Evolutionary conservation across 768 basidiomycete genomes (phyloP), one percentile per base, ranked within the genome.

Genomic region (Scleroderma citrinum): DNA sequence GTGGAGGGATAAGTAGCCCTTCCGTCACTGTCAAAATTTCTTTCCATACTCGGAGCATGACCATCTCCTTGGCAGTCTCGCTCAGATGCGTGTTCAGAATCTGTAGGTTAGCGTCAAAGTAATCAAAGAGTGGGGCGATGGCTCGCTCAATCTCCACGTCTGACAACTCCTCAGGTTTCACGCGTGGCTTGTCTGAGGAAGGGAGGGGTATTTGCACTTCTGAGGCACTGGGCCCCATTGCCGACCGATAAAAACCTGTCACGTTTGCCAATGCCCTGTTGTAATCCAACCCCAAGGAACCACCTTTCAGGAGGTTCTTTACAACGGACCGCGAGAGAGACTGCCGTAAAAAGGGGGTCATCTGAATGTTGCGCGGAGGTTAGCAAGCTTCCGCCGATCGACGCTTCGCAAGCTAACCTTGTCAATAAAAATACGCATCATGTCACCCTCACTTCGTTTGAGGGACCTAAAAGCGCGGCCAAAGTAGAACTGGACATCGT

Each of bases 401-500:
- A 5, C 20, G 24, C 26, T 20, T 30, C 24, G 10, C 3, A 34
- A 13, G 48, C 53, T 34, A 38, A 92, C 95, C 82, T 99, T 98
- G 74, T 99, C 96, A 49, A 97, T 87, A 66, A 98, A 95, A 31
- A 88, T 88, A 11, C 94, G 77, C 46, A 93, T 80, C 95, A 99
- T 97, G 60, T 99, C 95, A 20, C 79, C 83, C 62, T 98, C 92
- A 0, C 92, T 90, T 29, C 93, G 75, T 69, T 97, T 97, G 56
- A 99, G 65, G 34, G 85, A 91, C 40, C 95, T 77, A 76, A 99
- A 99, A 3, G 86, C 95, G 29, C 93, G 78, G 23, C 96, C 96
- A 60, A 98, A 99, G 74, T 88, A 94, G 73, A 96, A 99, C 57
- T 89, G 89, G 7, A 92, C 90, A 63, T 99, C 96, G 58, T 96